Conservation (phyloP, 768 basidiomycete species). For the Collybiopsis confluens region DNA sequence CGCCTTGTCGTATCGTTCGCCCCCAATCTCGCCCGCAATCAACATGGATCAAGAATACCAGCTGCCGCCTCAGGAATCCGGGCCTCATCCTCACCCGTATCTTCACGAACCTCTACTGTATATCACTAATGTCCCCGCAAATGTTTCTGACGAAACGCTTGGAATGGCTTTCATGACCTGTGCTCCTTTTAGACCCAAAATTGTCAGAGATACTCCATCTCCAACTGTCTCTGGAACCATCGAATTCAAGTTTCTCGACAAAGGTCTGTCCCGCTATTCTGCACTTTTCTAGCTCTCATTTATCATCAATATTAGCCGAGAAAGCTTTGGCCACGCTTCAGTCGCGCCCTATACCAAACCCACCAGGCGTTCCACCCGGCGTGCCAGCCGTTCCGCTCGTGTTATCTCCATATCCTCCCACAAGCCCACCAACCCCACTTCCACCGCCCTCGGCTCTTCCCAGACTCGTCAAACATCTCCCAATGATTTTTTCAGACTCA, state of each 20-base stretch:
- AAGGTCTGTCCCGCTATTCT: constrained; percentile 47
- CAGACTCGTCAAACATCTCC: constrained; percentile 82
- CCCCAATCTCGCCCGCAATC: too few species aligned
- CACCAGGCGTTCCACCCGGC: constrained; percentile 19
- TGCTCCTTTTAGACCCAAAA: constrained; percentile 78
- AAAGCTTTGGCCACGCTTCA: constrained; percentile 85
- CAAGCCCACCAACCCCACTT: constrained; percentile 67
- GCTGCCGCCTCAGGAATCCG: constrained; percentile 24
- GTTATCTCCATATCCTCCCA: constrained; percentile 82
- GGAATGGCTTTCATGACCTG: constrained; percentile 70
- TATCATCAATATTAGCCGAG: constrained; percentile 52
- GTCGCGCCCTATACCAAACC: constrained; percentile 62
- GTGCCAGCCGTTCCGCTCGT: constrained; percentile 55
- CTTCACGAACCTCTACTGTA: constrained; percentile 80
- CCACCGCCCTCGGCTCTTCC: constrained; percentile 76
- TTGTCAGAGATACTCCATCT: constrained; percentile 54
- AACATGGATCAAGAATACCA: constrained; percentile 44
- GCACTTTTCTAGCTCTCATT: constrained; percentile 6
- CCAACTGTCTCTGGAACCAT: constrained; percentile 65
- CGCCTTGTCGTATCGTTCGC: too few species aligned
- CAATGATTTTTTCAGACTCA: constrained; percentile 59
- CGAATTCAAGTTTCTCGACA: constrained; percentile 79
- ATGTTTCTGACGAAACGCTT: constrained; percentile 72
- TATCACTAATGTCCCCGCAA: constrained; percentile 72
- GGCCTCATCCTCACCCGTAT: constrained; percentile 69